Evolutionary conservation across 495 filamentous ascomycete species (phyloP), one percentile per base, ranked within the genome.

Genomic region (Penicillium fimorum): DNA sequence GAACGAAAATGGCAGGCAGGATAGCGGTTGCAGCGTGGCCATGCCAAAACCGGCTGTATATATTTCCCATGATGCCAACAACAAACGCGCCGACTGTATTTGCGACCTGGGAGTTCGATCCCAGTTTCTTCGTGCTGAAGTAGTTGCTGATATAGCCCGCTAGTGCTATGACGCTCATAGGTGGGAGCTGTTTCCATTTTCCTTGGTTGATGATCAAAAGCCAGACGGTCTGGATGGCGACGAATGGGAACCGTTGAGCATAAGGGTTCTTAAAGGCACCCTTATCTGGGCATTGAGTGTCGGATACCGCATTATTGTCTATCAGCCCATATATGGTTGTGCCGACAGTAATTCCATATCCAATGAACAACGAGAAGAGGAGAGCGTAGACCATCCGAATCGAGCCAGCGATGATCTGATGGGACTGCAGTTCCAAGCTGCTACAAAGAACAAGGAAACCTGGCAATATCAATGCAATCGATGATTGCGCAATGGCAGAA

Each of bases 371-470:
- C 1, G 92, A 91, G 70, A 96, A 96, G 55, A 96, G 91, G 59
- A 96, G 86, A 3, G 92, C 89, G 59, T 96, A 96, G 3, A 97
- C 89, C 87, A 96, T 92, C 42, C 92, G 87, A 38, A 96, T 89
- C 8, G 88, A 91, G 3, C 92, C 92, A n/a, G 92, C 90, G 10
- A 96, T 87, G 54, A 97, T 85, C 55, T 87, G 84, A 37, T 83
- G 80, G 5, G 87, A 91, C 67, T 96, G 92, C 0, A 97, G 81
- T 64, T 97, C 92, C 9, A 97, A 77, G 44, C 83, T 85, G 24
- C 85, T 87, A 67, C 88, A 90, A 41, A 94, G 76, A n/a, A 93
- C 87, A 27, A 85, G 82, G 65, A 90, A 92, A 2, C 92, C 92
- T 0, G 92, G 92, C 7, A 97, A 79, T 55, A 97, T 96, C 44